Evolutionary conservation across 2,329 filamentous ascomycete species (phyloP), one percentile per base, ranked within the genome.

Genomic region (Colletotrichum gloeosporioides): DNA sequence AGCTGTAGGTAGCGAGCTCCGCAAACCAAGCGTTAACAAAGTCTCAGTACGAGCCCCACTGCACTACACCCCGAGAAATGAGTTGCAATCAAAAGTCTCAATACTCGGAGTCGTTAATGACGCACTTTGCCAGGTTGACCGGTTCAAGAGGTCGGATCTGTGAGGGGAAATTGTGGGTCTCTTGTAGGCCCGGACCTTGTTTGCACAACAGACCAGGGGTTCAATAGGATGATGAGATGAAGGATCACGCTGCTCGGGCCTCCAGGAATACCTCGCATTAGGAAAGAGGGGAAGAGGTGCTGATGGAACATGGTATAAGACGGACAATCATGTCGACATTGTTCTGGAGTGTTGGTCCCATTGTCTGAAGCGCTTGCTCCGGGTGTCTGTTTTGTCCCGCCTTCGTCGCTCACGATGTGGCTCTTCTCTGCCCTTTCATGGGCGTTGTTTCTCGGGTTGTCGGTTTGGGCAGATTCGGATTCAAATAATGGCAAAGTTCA

Each of bases 111-210:
- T 59, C 55, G 27, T 59, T 59, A 59, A 59, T 59, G 27, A 59
- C 55, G 55, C 55, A 59, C 55, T 59, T 59, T 59, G 25, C 25
- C 55, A 59, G 55, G 55, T 59, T 59, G 55, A 59, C 55, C 25
- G n/a, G 55, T 59, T 59, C 55, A 59, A 59, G 55, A 59, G 55
- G 55, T 59, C 55, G 25, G 55, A 59, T 59, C 55, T 57, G 57
- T 70, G 71, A 73, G 71, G 71, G 71, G 71, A 70, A 73, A 69
- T 73, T 73, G 57, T 73, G 71, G 71, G 29, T 13, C 71, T 18
- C 18, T 22, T 15, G 18, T 22, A 69, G 53, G 55, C 18, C 55
- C 64, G 36, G 53, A 36, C 53, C 53, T 69, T 73, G 55, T 44
- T 55, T 29, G 64, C 29, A 69, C 31, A 39, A 31, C 66, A 62